Evolutionary conservation across 805 yeast species (phyloP), one percentile per base, ranked within the genome.

Genomic region (Candida coleopterorum): DNA sequence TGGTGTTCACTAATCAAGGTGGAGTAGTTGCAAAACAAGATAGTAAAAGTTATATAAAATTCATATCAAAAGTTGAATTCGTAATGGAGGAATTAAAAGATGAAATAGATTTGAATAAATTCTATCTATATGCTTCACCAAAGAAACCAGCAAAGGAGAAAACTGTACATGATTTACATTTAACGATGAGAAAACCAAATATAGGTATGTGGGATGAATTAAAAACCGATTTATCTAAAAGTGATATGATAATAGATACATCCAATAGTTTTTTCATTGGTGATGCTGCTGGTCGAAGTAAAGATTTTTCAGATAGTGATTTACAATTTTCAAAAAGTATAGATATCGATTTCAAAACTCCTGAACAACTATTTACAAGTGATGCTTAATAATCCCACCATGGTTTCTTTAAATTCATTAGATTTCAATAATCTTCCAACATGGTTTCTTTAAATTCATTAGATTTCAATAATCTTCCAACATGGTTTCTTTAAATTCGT

Each of bases 281-380:
- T 5, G 98, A 90, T 62, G 97, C 97, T 0, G 97, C 96, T 6
- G 98, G 97, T 1, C 67, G 97, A 36, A 50, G 53, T 2, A 56
- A 52, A 0, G 97, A 90, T 56, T 84, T 81, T 53, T 85, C 93
- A 67, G 88, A 85, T 47, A 75, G 84, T 33, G 98, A 90, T 56
- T 57, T 54, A 44, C 53, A 42, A 38, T 89, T 89, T 67, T 96
- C 97, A 0, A 44, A 64, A 29, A 68, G 64, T 14, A 50, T 73
- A 1, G 75, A 75, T 0, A 30, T 87, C 2, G 43, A 46, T 15
- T 90, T 86, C 50, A 60, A 62, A 35, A 62, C 77, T 0, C 97
- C 97, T 0, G 97, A 90, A 48, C 79, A 81, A 34, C 65, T 65
- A 38, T 81, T 84, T 40, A n/a, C n/a, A n/a, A n/a, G n/a, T n/a